Percentiles rank a stretch among this genome's conserved stretches.
These are phyloP conservation scores for Tolypocladium guangdongense DNA, from an alignment of 2,329 filamentous ascomycete species.

Conservation along the genomic window DNA sequence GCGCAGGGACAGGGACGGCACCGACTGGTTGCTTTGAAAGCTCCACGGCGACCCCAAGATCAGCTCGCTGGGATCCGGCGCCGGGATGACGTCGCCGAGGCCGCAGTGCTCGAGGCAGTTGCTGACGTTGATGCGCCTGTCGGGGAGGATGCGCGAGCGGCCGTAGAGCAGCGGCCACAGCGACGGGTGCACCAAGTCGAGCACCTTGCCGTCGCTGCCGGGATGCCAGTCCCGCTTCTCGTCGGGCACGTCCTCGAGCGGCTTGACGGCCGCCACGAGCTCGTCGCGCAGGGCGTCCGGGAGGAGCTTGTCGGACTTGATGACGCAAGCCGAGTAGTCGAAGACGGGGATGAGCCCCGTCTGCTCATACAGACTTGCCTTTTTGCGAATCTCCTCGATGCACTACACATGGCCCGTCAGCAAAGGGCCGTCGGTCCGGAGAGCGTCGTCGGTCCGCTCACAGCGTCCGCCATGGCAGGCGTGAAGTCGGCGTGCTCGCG, in stretches of 20 bases:
- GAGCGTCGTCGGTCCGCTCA: slow-evolving; percentile 4
- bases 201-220: slow-evolving; percentile 41
- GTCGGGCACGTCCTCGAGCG: slow-evolving; percentile 40
- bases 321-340: slow-evolving; percentile 18
- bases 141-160: slow-evolving; percentile 21
- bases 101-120: slow-evolving; percentile 24
- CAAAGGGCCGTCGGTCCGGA: no score
- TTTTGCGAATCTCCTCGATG: slow-evolving; percentile 20
- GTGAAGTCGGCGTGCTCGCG: slow-evolving; percentile 15
- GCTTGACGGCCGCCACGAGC: slow-evolving; percentile 30
- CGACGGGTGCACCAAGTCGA: slow-evolving; percentile 54
- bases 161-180: slow-evolving; percentile 50
- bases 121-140: slow-evolving; percentile 22
- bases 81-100: slow-evolving; percentile 17
- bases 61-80: neutral
- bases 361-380: slow-evolving; percentile 20
- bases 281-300: slow-evolving; percentile 15
- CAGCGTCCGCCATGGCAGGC: slow-evolving; percentile 18
- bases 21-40: no score
- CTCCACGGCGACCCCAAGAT: neutral
- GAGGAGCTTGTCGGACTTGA: slow-evolving; percentile 24
- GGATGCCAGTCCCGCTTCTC: slow-evolving; percentile 50
- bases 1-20: neutral
- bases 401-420: slow-evolving; percentile 9
- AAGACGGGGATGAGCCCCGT: slow-evolving; percentile 22